These are phyloP conservation scores for Penicillium subrubescens DNA, from an alignment of 495 filamentous ascomycete species.

Conservation along the genomic window DNA sequence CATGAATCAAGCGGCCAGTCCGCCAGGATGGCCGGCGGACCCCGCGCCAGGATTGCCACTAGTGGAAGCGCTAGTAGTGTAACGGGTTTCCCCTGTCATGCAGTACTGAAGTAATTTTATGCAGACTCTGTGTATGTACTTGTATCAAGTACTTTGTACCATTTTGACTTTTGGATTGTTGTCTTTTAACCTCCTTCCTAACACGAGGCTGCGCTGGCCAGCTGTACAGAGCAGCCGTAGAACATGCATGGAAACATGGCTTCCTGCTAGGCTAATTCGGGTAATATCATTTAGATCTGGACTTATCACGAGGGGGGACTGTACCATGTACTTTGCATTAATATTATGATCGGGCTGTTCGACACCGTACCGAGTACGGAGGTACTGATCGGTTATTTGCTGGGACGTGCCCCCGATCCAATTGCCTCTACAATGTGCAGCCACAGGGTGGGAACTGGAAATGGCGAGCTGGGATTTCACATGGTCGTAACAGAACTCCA, in stretches of 20 bases:
- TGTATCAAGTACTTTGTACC: too few species aligned
- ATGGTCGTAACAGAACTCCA: not conserved
- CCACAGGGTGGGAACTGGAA: slow-evolving; percentile 6
- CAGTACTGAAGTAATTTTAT: slow-evolving; percentile 6
- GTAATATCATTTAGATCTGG: not conserved
- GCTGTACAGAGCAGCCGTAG: slow-evolving; percentile 40
- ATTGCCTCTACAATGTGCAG: slow-evolving; percentile 3
- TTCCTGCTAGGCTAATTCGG: slow-evolving; percentile 14
- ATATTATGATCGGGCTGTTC: not conserved
- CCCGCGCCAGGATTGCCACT: slow-evolving; percentile 17
- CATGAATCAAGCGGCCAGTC: slow-evolving; percentile 6
- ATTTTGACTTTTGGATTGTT: not conserved
- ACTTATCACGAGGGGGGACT: not conserved
- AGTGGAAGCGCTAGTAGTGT: slow-evolving; percentile 10
- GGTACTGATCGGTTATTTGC: not conserved
- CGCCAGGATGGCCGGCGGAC: slow-evolving; percentile 8
- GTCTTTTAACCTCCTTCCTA: not conserved
- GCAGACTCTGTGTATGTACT: not conserved
- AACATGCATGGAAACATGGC: slow-evolving; percentile 51
- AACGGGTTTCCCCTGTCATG: slow-evolving; percentile 18
- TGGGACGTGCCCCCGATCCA: not conserved
- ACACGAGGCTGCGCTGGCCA: not conserved
- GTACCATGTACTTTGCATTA: not conserved
- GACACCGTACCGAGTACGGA: not conserved
- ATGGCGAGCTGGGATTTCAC: slow-evolving; percentile 9